phyloP scores from a whole-genome alignment of 805 yeast species.

The Clavispora santaluciae region DNA sequence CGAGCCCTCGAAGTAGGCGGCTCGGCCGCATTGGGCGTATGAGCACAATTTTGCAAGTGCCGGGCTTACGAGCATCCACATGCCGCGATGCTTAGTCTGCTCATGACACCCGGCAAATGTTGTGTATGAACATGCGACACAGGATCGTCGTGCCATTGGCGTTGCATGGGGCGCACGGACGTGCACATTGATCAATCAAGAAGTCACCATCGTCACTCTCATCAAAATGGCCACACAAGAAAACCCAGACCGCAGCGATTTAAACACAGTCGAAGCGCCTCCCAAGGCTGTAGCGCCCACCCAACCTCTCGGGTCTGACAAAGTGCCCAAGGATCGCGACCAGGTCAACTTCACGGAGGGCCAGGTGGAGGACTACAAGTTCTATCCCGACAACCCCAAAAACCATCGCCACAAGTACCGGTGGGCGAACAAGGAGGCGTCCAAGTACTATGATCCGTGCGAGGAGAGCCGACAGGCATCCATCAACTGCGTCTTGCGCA shows the following conservation, averaged over 20 bases:
- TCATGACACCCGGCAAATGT: no score
- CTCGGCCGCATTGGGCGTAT: no score
- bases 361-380: slow-evolving; percentile 48
- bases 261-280: background rate
- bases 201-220: background rate
- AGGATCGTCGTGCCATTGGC: no score
- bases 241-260: background rate
- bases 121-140: no score
- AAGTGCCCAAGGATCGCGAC: slow-evolving; percentile 29
- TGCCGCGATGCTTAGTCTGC: no score
- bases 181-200: background rate
- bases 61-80: no score
- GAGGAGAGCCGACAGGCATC: slow-evolving; percentile 86
- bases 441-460: slow-evolving; percentile 90
- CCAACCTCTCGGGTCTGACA: slow-evolving; percentile 15
- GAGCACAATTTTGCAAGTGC: no score
- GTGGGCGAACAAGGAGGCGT: slow-evolving; percentile 72
- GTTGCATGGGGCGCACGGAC: background rate
- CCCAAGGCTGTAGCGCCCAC: background rate
- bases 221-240: background rate
- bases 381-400: slow-evolving; percentile 87
- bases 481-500: slow-evolving; percentile 73
- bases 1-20: no score
- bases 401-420: slow-evolving; percentile 60
- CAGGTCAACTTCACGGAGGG: slow-evolving; percentile 57